These are phyloP conservation scores for Fragaria ananassa DNA, from an alignment of 306 rosid genomes.

Conservation along the genomic window DNA sequence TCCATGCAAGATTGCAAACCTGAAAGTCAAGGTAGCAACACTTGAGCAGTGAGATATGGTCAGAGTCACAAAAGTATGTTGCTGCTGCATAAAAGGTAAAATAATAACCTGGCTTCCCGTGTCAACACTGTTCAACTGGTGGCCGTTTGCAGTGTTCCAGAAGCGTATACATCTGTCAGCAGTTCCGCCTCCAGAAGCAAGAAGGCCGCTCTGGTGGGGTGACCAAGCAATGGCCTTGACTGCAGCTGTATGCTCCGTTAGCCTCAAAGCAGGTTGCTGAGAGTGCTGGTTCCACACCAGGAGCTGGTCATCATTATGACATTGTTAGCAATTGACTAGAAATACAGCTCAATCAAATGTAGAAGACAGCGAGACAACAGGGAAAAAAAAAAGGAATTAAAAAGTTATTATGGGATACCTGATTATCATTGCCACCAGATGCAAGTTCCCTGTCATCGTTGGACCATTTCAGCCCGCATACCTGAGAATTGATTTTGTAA, in stretches of 20 bases:
- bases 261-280: slow-evolving; percentile 76
- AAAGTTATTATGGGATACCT: slow-evolving; percentile 38
- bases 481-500: slow-evolving; percentile 27
- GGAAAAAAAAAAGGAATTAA: neutral
- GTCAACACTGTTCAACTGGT: slow-evolving; percentile 78
- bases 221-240: slow-evolving; percentile 99
- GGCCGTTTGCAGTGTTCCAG: slow-evolving; percentile 97
- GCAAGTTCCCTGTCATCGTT: slow-evolving; percentile 96
- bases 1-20: slow-evolving; percentile 99
- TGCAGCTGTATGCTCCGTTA: slow-evolving; percentile 95
- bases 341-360: neutral
- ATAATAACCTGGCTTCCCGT: slow-evolving; percentile 90
- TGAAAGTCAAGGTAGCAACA: slow-evolving; percentile 25
- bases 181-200: slow-evolving; percentile 98
- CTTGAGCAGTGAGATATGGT: neutral
- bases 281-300: slow-evolving; percentile 96
- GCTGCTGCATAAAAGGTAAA: neutral
- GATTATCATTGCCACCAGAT: slow-evolving; percentile 99
- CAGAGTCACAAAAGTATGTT: neutral
- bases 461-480: slow-evolving; percentile 97
- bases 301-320: slow-evolving; percentile 49
- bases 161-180: slow-evolving; percentile 97
- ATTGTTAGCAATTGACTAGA: slow-evolving; percentile 3
- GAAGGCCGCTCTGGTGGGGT: slow-evolving; percentile 89
- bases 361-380: neutral